Evolutionary conservation across 179 eudicot species (phyloP).

Genomic region (Camellia oleifera): DNA sequence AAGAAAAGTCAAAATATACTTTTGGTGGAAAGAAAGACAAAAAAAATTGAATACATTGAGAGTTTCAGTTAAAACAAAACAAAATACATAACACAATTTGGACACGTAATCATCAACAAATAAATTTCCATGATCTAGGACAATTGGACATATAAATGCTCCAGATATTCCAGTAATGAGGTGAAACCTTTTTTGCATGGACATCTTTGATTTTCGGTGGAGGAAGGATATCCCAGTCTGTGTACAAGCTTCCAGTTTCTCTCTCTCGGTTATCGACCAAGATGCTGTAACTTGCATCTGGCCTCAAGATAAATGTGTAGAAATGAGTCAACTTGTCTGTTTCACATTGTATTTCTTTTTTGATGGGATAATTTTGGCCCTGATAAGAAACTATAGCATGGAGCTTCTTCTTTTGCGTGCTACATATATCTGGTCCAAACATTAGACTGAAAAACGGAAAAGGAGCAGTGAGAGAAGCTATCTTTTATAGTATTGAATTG

Average conservation of each 20-base stretch:
- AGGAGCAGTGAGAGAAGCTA: not conserved
- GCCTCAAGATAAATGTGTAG: constrained; percentile 78
- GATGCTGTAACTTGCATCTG: constrained; percentile 73
- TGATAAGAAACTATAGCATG: constrained; percentile 77
- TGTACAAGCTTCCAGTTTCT: constrained; percentile 74
- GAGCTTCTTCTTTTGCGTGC: constrained; percentile 75
- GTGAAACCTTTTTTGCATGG: constrained; percentile 64
- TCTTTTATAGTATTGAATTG: not conserved
- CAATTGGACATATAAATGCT: not conserved
- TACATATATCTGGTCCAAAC: constrained; percentile 93
- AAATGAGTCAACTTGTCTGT: constrained; percentile 86
- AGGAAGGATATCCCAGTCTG: constrained; percentile 90
- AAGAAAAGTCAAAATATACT: not conserved
- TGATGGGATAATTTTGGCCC: constrained; percentile 80
- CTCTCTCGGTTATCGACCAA: constrained; percentile 73
- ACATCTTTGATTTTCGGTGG: constrained; percentile 70
- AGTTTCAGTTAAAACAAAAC: not conserved
- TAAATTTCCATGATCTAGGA: not conserved
- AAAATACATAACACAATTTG: not conserved
- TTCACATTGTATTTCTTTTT: constrained; percentile 84
- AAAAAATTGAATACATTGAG: not conserved
- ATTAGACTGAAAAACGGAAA: constrained; percentile 55
- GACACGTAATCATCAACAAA: not conserved
- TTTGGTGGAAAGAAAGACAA: not conserved
- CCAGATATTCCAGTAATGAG: not conserved